Evolutionary conservation across 2,329 filamentous ascomycete genomes (phyloP), one percentile per base, ranked within the genome.

Genomic region (Raffaelea arxii): DNA sequence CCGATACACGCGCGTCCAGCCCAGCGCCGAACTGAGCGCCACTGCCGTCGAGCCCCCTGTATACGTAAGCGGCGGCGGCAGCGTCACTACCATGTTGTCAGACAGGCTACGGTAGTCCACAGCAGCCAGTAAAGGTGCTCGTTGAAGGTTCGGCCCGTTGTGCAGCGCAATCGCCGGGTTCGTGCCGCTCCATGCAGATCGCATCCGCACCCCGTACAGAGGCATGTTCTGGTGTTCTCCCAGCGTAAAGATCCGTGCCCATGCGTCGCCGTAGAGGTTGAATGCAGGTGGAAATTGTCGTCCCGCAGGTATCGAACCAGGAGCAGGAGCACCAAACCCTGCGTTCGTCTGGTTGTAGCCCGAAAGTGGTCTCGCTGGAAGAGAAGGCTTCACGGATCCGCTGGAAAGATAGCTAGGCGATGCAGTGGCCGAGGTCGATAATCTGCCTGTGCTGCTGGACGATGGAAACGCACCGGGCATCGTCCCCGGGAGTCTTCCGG

Each of bases 151-250:
- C 6, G 62, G 60, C 1, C 62, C 63, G 47, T 56, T 60, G 58
- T 66, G 62, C 41, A 67, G 53, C 11, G 61, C 54, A 9, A 65
- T 47, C 41, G 58, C 54, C 5, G 62, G 58, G 41, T 58, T 52
- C 21, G 54, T 48, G 23, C 27, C 16, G 6, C 50, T 55, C 51
- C 56, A 56, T 4, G 52, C 51, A 6, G 54, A 44, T 51, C 61
- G 57, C 35, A 55, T 48, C 16, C 53, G 47, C 3, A 63, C 57
- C 4, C 61, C 58, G 49, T 64, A 65, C n/a, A 62, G 49, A 0
- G 62, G 62, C 12, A 51, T n/a, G 21, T 53, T 37, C 48, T 62
- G 57, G 49, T 59, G 55, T 50, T 56, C 56, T 51, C 62, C 64
- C 5, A 67, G 50, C 21, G 48, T 48, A 50, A 49, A 61, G 25